phyloP scores from a whole-genome alignment of 148 eudicot genomes.

The Chenopodium formosanum region DNA sequence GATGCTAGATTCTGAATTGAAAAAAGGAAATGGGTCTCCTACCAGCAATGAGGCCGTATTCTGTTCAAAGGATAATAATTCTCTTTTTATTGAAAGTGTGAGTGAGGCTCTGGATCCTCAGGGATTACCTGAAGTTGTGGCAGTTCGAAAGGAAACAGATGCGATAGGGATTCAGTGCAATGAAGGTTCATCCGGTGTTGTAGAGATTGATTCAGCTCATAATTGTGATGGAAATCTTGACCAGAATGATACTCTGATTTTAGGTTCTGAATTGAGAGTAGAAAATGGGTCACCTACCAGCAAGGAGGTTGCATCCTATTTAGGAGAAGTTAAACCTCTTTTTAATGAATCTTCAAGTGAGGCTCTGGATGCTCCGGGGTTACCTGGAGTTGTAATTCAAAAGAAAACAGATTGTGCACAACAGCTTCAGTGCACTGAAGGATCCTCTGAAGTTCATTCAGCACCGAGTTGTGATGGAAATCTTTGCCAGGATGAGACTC shows the following conservation, averaged over 20 bases:
- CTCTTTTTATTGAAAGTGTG: slow-evolving; percentile 25
- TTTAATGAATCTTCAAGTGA: neutral
- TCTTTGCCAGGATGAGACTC: neutral
- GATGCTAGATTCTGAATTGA: slow-evolving; percentile 11
- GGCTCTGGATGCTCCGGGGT: neutral
- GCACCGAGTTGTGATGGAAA: neutral
- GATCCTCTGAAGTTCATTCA: neutral
- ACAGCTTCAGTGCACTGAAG: slow-evolving; percentile 4
- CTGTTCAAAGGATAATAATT: slow-evolving; percentile 11
- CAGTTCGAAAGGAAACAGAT: slow-evolving; percentile 6
- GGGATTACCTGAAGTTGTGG: neutral
- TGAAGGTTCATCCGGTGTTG: slow-evolving; percentile 14
- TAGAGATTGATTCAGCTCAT: neutral
- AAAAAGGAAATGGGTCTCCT: slow-evolving; percentile 15
- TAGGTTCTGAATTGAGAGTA: slow-evolving; percentile 12
- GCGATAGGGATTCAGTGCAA: neutral
- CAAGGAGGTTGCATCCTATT: slow-evolving; percentile 8
- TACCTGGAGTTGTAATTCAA: neutral
- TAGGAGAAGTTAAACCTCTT: neutral
- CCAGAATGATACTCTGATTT: neutral
- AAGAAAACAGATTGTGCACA: slow-evolving; percentile 10
- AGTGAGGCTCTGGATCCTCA: slow-evolving; percentile 23
- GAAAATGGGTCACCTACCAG: slow-evolving; percentile 17
- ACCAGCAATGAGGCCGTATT: slow-evolving; percentile 4
- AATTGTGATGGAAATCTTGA: neutral